A percentile compares a stretch with the other conserved stretches of the same genome.
These are phyloP conservation scores for Neurospora cerealis DNA, from an alignment of 495 filamentous ascomycete species.

Conservation along the genomic window DNA sequence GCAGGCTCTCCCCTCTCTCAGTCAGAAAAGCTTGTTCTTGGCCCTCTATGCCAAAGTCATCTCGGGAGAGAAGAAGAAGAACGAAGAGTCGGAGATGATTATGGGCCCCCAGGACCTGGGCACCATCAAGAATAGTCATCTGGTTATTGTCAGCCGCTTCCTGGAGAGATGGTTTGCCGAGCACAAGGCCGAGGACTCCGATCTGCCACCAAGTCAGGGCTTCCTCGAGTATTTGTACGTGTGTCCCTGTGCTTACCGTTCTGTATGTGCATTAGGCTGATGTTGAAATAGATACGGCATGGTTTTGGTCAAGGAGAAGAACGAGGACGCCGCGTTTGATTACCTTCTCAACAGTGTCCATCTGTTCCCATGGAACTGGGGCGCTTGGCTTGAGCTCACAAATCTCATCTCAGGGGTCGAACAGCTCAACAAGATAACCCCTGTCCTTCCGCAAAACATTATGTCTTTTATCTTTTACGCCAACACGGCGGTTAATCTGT, in stretches of 20 bases:
- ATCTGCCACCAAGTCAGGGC: slow-evolving; percentile 57
- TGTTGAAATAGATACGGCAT: slow-evolving; percentile 55
- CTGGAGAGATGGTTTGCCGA: slow-evolving; percentile 69
- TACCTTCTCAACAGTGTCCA: slow-evolving; percentile 81
- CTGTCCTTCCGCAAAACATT: slow-evolving; percentile 73
- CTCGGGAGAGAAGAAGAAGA: slow-evolving; percentile 88
- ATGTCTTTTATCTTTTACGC: slow-evolving; percentile 91
- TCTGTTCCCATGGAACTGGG: slow-evolving; percentile 88
- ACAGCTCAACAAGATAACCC: slow-evolving; percentile 45
- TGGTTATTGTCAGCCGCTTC: slow-evolving; percentile 60
- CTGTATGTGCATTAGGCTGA: background rate
- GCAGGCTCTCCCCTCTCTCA: slow-evolving; percentile 39
- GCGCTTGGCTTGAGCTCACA: slow-evolving; percentile 84
- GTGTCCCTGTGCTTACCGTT: background rate
- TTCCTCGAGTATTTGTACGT: slow-evolving; percentile 82
- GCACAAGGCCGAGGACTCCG: slow-evolving; percentile 47
- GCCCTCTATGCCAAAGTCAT: slow-evolving; percentile 87
- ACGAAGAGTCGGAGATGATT: slow-evolving; percentile 97
- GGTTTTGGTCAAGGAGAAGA: slow-evolving; percentile 81
- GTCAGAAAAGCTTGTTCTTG: slow-evolving; percentile 87
- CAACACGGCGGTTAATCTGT: slow-evolving; percentile 80
- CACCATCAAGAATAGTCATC: slow-evolving; percentile 70
- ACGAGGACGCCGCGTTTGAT: slow-evolving; percentile 68
- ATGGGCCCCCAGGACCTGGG: slow-evolving; percentile 86
- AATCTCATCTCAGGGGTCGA: slow-evolving; percentile 64